These are phyloP conservation scores for Fusarium paranaense DNA, from an alignment of 2,329 filamentous ascomycete species.

Conservation along the genomic window DNA sequence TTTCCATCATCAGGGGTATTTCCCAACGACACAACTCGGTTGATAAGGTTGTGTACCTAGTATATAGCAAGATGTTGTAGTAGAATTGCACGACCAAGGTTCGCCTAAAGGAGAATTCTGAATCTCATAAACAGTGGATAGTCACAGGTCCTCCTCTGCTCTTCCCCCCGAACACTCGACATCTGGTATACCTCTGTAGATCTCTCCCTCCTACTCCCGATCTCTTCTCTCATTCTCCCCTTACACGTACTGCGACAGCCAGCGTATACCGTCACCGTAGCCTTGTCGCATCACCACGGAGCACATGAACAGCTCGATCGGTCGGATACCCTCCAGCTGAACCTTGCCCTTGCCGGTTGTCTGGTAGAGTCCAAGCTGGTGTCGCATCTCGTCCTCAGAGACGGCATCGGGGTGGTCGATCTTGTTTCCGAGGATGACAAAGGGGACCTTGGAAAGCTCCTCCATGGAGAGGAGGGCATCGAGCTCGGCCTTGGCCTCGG, in stretches of 20 bases:
- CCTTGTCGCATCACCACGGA: slow-evolving; percentile 98
- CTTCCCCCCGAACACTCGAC: slow-evolving; percentile 24
- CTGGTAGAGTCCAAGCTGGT: slow-evolving; percentile 93
- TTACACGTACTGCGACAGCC: slow-evolving; percentile 93
- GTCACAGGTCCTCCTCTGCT: slow-evolving; percentile 35
- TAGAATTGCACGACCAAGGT: slow-evolving; percentile 50
- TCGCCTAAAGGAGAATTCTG: slow-evolving; percentile 52
- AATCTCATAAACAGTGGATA: slow-evolving; percentile 48
- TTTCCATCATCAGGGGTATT: slow-evolving; percentile 16
- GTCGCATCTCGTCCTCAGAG: slow-evolving; percentile 93
- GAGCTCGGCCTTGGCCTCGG: slow-evolving; percentile 95
- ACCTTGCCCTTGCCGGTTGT: slow-evolving; percentile 97
- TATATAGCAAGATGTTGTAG: slow-evolving; percentile 31
- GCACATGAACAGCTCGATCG: slow-evolving; percentile 99
- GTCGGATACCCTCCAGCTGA: slow-evolving; percentile 88
- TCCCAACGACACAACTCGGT: not conserved
- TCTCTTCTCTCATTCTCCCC: slow-evolving; percentile 24
- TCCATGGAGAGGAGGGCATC: slow-evolving; percentile 97
- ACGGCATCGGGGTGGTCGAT: slow-evolving; percentile 98
- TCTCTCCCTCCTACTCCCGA: slow-evolving; percentile 6
- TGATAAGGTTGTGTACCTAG: not conserved
- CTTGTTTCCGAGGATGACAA: slow-evolving; percentile 98
- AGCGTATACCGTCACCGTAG: slow-evolving; percentile 91
- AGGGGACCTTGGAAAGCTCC: slow-evolving; percentile 94
- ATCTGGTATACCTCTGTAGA: slow-evolving; percentile 38